These are phyloP conservation scores for Alternaria sp. DNA, from an alignment of 2,329 filamentous ascomycete species.

Conservation along the genomic window DNA sequence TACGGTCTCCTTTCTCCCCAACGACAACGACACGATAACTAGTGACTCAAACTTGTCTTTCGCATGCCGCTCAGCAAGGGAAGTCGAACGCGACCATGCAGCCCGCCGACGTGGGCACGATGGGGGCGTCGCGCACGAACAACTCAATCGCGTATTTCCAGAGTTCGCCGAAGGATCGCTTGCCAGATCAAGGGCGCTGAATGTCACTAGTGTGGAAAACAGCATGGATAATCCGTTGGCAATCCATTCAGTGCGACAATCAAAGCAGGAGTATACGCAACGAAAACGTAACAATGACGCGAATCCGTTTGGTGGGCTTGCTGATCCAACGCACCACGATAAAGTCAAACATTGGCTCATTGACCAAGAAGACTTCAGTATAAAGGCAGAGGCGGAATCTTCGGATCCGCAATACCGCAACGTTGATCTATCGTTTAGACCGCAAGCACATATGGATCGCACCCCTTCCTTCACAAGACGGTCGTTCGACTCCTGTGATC, in stretches of 20 bases:
- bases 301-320: not conserved
- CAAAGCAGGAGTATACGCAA: not conserved
- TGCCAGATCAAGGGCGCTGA: not conserved
- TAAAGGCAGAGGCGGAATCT: not conserved
- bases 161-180: not conserved
- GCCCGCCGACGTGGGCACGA: not conserved
- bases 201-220: not conserved
- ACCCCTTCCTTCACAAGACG: not conserved
- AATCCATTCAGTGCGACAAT: not conserved
- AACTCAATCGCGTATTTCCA: not conserved
- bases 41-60: constrained; percentile 2
- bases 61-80: constrained; percentile 1
- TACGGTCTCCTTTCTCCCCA: not conserved
- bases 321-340: not conserved
- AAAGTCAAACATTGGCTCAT: not conserved
- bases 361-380: not conserved
- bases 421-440: not conserved
- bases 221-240: not conserved
- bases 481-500: constrained; percentile 5
- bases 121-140: not conserved
- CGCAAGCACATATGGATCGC: not conserved
- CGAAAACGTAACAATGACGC: not conserved
- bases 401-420: not conserved
- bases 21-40: not conserved
- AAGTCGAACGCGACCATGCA: not conserved